Evolutionary conservation across 345 rosid species (phyloP).

Genomic region (Bruguiera gymnorhiza): DNA sequence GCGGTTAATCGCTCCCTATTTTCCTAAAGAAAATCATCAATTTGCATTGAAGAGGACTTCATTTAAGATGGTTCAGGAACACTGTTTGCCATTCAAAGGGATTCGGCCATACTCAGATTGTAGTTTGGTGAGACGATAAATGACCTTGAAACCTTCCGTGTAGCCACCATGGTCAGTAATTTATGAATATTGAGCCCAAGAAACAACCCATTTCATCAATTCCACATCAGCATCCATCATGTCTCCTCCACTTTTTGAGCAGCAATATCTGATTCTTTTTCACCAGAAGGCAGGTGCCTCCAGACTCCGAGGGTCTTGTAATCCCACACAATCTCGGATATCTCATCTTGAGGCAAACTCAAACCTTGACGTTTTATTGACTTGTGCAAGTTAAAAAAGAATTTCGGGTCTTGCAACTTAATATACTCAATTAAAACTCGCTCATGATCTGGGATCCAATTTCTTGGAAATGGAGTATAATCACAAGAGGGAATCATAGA

Average conservation of each 20-base stretch:
- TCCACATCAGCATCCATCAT: constrained; percentile 5
- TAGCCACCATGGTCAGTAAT: background rate
- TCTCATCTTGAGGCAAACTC: constrained; percentile 82
- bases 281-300: constrained; percentile 25
- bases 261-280: constrained; percentile 9
- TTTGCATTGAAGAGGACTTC: background rate
- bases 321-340: constrained; percentile 80
- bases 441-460: constrained; percentile 88
- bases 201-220: background rate
- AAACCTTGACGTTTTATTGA: constrained; percentile 61
- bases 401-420: constrained; percentile 73
- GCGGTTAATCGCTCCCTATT: background rate
- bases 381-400: constrained; percentile 65
- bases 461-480: constrained; percentile 84
- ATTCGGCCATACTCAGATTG: background rate
- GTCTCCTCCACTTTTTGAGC: background rate
- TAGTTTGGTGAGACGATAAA: background rate
- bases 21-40: too few relatives aligned
- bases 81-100: too few relatives aligned
- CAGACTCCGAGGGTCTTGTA: constrained; percentile 76
- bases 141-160: background rate
- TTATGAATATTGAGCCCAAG: background rate
- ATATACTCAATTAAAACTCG: constrained; percentile 71
- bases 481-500: constrained; percentile 89
- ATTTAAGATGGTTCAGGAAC: background rate